Evolutionary conservation across 1,139 yeast genomes (phyloP).

Genomic region (Scheffersomyces parashehatae): DNA sequence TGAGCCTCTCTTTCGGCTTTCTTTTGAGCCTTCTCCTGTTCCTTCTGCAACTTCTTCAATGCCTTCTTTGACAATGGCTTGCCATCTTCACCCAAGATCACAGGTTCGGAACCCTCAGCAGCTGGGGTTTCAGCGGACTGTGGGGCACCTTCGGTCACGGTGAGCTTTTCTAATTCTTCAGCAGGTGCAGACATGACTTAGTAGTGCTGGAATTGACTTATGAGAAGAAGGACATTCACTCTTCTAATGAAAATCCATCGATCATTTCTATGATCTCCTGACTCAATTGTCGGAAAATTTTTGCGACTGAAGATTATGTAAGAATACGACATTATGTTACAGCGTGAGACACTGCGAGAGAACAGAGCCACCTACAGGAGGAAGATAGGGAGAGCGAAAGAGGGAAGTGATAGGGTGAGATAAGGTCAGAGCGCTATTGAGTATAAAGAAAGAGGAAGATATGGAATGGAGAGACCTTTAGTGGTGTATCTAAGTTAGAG

Average conservation of each 20-base stretch:
- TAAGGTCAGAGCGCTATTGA: too few species aligned
- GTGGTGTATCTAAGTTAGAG: too few species aligned
- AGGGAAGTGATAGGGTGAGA: too few species aligned
- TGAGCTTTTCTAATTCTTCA: conserved; percentile 36
- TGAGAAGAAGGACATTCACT: not conserved
- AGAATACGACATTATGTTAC: conserved; percentile 4
- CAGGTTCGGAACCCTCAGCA: conserved; percentile 22
- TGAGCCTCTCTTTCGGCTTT: conserved; percentile 93
- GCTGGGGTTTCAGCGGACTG: conserved; percentile 17
- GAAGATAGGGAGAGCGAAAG: too few species aligned
- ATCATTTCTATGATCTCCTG: not conserved
- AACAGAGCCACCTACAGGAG: too few species aligned
- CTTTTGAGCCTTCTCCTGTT: conserved; percentile 87
- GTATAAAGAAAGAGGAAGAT: too few species aligned
- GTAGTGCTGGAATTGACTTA: too few species aligned
- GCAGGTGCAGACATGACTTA: conserved; percentile 31
- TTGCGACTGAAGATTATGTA: not conserved
- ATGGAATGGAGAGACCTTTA: too few species aligned
- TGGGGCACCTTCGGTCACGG: conserved; percentile 21
- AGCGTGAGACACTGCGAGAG: not conserved
- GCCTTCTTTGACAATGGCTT: conserved; percentile 95
- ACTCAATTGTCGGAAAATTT: not conserved
- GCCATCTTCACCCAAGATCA: conserved; percentile 77
- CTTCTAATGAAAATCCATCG: conserved; percentile 1
- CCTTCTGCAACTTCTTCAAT: conserved; percentile 90